Conservation (phyloP, 2,329 filamentous ascomycete species). For the Cercospora janseana region DNA sequence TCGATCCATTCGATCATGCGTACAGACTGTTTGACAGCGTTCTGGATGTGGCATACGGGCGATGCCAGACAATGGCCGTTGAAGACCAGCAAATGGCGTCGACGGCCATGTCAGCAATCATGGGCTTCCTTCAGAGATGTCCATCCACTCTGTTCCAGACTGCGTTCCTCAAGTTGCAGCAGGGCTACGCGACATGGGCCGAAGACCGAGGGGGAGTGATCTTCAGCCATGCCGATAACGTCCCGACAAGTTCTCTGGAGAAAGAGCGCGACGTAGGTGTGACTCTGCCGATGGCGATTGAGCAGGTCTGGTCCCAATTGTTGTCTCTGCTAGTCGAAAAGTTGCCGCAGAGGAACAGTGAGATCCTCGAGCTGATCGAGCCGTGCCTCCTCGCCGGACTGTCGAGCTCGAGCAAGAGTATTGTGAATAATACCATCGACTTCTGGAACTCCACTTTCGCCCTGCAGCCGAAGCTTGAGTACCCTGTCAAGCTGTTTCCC, state of each 20-base stretch:
- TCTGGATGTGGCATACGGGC: slow-evolving; percentile 43
- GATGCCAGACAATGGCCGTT: not conserved
- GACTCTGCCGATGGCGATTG: not conserved
- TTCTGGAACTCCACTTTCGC: slow-evolving; percentile 73
- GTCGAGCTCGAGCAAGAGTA: slow-evolving; percentile 50
- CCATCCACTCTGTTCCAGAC: slow-evolving; percentile 52
- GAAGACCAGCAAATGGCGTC: not conserved
- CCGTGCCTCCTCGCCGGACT: slow-evolving; percentile 54
- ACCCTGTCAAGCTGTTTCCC: slow-evolving; percentile 62
- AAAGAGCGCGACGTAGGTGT: not conserved
- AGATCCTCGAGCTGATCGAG: slow-evolving; percentile 55
- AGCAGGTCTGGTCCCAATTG: slow-evolving; percentile 43
- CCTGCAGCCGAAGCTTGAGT: slow-evolving; percentile 57
- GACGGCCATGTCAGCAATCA: slow-evolving; percentile 4
- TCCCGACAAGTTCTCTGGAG: not conserved
- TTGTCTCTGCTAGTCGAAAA: slow-evolving; percentile 53
- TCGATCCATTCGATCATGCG: slow-evolving; percentile 64
- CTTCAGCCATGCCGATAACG: slow-evolving; percentile 3
- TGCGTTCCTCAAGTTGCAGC: slow-evolving; percentile 60
- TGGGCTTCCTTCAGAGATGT: slow-evolving; percentile 40
- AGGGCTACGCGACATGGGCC: slow-evolving; percentile 63
- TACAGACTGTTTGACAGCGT: slow-evolving; percentile 59
- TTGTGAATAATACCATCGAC: slow-evolving; percentile 53
- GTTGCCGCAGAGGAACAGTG: slow-evolving; percentile 58
- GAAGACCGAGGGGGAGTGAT: slow-evolving; percentile 48